These are phyloP conservation scores for Dispira parvispora DNA, from an alignment of 192 early-diverging fungal species.

Conservation along the genomic window DNA sequence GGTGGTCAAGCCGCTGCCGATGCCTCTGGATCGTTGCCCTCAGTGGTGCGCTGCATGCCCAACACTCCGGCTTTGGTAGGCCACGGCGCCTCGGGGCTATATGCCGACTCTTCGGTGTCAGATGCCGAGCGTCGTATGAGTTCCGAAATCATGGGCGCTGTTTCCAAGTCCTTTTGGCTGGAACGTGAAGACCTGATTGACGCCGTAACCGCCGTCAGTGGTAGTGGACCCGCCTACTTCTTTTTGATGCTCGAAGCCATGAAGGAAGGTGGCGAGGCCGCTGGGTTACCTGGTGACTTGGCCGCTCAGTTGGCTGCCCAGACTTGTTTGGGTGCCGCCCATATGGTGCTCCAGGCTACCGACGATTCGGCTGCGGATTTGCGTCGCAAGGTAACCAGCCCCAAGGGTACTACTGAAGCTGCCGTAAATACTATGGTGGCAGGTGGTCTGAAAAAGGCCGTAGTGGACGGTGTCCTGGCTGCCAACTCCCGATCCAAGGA, in stretches of 20 bases:
- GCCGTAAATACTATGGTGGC: conserved; percentile 63
- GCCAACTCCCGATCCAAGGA: conserved; percentile 51
- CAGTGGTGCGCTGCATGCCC: conserved; percentile 79
- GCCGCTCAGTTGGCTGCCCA: conserved; percentile 72
- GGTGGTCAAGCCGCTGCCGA: conserved; percentile 15
- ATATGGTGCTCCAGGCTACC: conserved; percentile 52
- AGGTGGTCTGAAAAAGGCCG: conserved; percentile 30
- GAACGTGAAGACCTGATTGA: conserved; percentile 59
- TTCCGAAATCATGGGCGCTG: conserved; percentile 46
- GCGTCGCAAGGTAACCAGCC: conserved; percentile 77
- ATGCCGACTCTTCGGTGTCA: conserved; percentile 41
- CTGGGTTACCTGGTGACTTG: conserved; percentile 55
- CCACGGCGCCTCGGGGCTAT: conserved; percentile 80
- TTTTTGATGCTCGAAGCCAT: conserved; percentile 83
- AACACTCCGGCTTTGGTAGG: conserved; percentile 84
- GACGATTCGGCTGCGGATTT: conserved; percentile 57
- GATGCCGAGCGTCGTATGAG: conserved; percentile 43
- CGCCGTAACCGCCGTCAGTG: conserved; percentile 73
- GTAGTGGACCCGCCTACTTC: conserved; percentile 93
- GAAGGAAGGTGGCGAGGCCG: conserved; percentile 56
- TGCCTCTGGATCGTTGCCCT: conserved; percentile 11
- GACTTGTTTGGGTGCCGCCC: conserved; percentile 81
- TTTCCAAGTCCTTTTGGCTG: conserved; percentile 75
- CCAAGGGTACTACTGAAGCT: conserved; percentile 86
- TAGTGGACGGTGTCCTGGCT: conserved; percentile 39